Evolutionary conservation across 345 rosid species (phyloP).

Genomic region (Cardiospermum halicacabum): DNA sequence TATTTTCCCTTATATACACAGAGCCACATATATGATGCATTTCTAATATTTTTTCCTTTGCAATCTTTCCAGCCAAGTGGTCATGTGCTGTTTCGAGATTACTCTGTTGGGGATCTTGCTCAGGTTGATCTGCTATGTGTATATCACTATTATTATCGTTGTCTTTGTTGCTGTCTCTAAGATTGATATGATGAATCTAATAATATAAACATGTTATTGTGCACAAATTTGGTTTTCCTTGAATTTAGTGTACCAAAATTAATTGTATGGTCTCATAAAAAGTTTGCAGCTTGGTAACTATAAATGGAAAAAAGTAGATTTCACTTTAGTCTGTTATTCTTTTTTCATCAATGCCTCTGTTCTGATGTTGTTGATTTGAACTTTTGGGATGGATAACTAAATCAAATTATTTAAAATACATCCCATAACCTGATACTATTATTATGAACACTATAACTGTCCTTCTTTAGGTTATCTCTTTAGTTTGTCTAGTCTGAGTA

Average conservation of each 20-base stretch:
- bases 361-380: neutral
- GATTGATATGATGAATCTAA: constrained; percentile 5
- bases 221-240: neutral
- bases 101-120: constrained; percentile 88
- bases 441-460: neutral
- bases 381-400: neutral
- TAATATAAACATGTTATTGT: neutral
- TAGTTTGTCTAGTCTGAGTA: neutral
- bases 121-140: constrained; percentile 45
- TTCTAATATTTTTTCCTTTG: constrained; percentile 5
- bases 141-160: neutral
- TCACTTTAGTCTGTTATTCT: neutral
- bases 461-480: neutral
- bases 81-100: constrained; percentile 75
- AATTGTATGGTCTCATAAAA: neutral
- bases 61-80: constrained; percentile 61
- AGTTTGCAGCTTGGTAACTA: neutral
- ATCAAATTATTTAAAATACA: neutral
- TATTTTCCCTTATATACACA: neutral
- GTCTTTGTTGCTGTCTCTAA: constrained; percentile 1
- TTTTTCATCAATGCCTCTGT: neutral
- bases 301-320: neutral
- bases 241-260: neutral
- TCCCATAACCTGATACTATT: neutral
- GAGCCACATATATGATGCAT: constrained; percentile 5